Base-by-base conservation (phyloP, 768 basidiomycete species). In the Boletus rufocinnamomeus region DNA sequence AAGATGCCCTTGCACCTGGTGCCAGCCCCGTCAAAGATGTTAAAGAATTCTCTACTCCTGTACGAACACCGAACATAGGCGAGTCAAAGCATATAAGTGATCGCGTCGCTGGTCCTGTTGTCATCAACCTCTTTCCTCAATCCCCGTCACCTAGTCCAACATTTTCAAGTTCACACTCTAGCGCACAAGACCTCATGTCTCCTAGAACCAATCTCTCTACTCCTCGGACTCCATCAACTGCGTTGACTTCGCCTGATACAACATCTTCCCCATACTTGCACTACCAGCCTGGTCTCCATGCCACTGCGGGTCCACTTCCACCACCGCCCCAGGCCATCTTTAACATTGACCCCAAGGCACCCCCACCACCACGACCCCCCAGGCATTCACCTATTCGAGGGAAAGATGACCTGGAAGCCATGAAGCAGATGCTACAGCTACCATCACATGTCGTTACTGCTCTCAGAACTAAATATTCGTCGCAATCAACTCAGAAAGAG, bases 241-340 rank as follows among this genome's bases (percentile, higher is more conserved):
- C 71, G 46, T 54, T 71, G 59, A 65, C 57, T 44, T 74, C 74
- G 48, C 66, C 72, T 34, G 48, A 69, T 50, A 59, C 67, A 46
- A 55, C 63, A 13, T 59, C 65, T 34, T 75, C 79, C 11, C 69
- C 80, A 9, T 87, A 84, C 68, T 72, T 85, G 53, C 73, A 79
- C 64, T 88, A 89, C 65, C 81, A 87, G 58, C 86, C 87, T 49
- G 87, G 84, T 50, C 65, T 86, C 2, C 86, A 91, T 72, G 79
- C 87, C 8, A 89, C 81, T 25, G 89, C 88, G 43, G 87, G 88
- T 5, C 89, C 89, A 48, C 77, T 88, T 58, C 88, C 89, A 30
- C 82, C 84, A 34, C 88, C 88, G 10, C 87, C 89, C 3, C 77
- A 84, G 57, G 80, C 85, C 21, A 71, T 77, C 56, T 80, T 84